phyloP scores from a whole-genome alignment of 768 basidiomycete species.

The Termitomyces sp. region DNA sequence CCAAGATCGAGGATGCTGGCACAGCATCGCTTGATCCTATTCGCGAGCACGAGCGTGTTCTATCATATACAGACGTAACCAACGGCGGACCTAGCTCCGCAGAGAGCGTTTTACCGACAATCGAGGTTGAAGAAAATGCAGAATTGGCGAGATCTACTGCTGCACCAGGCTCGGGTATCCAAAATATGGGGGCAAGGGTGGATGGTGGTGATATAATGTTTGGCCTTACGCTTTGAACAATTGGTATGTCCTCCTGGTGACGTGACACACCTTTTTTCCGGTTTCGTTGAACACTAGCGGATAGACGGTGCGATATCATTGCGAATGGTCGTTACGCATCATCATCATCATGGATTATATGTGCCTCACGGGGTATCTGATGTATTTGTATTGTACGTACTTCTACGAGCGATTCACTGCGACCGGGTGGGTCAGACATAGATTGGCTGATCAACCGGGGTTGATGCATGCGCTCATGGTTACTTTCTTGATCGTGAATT shows the following conservation, averaged over 20 bases:
- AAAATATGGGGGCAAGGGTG: background rate
- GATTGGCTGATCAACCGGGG: background rate
- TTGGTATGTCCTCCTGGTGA: background rate
- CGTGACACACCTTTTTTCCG: background rate
- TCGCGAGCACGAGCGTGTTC: background rate
- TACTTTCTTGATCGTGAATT: too few species aligned
- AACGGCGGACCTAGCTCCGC: background rate
- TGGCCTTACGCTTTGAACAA: background rate
- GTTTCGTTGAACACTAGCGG: too few species aligned
- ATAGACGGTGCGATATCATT: background rate
- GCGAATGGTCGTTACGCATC: background rate
- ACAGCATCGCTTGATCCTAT: too few species aligned
- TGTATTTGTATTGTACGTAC: background rate
- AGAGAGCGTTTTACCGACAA: background rate
- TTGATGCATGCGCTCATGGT: too few species aligned
- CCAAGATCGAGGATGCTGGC: background rate
- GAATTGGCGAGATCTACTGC: too few species aligned
- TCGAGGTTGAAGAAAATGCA: conserved; percentile 37
- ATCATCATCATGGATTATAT: background rate
- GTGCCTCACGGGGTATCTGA: background rate
- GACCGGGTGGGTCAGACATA: background rate
- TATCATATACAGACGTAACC: background rate
- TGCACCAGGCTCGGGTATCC: too few species aligned
- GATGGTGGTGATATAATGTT: background rate
- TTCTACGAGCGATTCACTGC: too few species aligned